Evolutionary conservation across 345 rosid species (phyloP), one percentile per base, ranked within the genome.

Genomic region (Citrus maxima): DNA sequence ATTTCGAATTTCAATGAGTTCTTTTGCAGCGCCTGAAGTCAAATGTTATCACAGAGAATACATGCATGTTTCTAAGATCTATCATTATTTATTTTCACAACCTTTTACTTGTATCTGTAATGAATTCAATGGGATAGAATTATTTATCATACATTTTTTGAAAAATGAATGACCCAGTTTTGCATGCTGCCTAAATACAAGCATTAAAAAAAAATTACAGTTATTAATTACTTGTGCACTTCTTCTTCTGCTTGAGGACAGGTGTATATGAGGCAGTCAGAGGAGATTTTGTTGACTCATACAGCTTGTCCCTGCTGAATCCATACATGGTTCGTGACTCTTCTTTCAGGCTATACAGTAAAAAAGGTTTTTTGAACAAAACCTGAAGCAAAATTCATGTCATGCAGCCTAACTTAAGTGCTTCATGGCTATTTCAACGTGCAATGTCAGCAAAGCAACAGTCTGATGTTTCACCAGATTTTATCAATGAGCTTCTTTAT

Each of bases 381-480:
- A 40, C 69, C 66, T 79, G 64, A 77, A 66, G 18, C 37, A 49
- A 68, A 32, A 55, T 81, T 78, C 63, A 58, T 77, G 40, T 81
- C 6, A 27, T 73, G 81, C 82, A 89, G 93, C 95, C 95, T 65
- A 95, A 93, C 85, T 90, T 95, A 84, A 95, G 97, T 38, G 85
- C 97, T 70, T 92, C 98, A 59, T 95, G 98, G 98, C 86, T 95
- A 56, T 95, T 95, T 85, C 99, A 95, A 83, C 89, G 90, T 75
- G 99, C 97, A 67, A 95, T 93, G 99, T 93, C 99, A 58, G 96
- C 95, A 4, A 89, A 90, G 84, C 89, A 90, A 73, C 82, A 87
- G 67, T 76, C 90, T 5, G 78, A 86, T 81, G 92, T 92, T 80
- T 83, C 92, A 38, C 87, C 92, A 34, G 90, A 88, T 81, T 91